phyloP scores from a whole-genome alignment of 768 basidiomycete genomes.

The Lentinula detonsa region DNA sequence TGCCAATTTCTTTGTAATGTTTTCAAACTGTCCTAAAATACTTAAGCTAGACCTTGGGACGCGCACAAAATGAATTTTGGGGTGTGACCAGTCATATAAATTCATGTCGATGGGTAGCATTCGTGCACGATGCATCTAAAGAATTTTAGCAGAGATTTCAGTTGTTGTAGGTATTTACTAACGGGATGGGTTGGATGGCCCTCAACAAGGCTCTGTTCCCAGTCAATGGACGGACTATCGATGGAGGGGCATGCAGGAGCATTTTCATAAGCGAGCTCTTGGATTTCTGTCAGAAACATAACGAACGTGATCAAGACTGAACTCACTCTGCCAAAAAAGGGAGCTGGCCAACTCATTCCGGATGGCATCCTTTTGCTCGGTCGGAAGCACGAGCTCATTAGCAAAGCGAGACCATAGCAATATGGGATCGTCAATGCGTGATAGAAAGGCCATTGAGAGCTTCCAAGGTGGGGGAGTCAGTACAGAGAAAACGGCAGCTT shows the following conservation, averaged over 20 bases:
- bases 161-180: constrained; percentile 9
- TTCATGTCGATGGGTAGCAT: constrained; percentile 27
- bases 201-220: constrained; percentile 54
- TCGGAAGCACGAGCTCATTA: constrained; percentile 25
- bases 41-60: constrained; percentile 31
- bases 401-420: constrained; percentile 38
- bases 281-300: neutral
- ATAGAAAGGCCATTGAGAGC: constrained; percentile 20
- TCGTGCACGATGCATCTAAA: constrained; percentile 52
- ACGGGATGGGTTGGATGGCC: constrained; percentile 60
- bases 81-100: constrained; percentile 48
- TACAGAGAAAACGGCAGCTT: constrained; percentile 21
- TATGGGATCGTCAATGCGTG: constrained; percentile 25
- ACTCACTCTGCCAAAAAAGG: constrained; percentile 36
- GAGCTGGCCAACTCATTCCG: constrained; percentile 39
- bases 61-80: constrained; percentile 41
- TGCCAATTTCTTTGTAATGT: constrained; percentile 24
- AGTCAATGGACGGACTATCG: constrained; percentile 37
- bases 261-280: constrained; percentile 31
- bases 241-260: constrained; percentile 38
- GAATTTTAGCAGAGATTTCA: neutral
- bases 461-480: constrained; percentile 34
- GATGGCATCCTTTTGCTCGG: constrained; percentile 24
- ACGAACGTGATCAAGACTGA: neutral
- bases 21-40: constrained; percentile 38